Conservation (phyloP, 352 stramenopile genomes). For the Phytophthora podocarpi region DNA sequence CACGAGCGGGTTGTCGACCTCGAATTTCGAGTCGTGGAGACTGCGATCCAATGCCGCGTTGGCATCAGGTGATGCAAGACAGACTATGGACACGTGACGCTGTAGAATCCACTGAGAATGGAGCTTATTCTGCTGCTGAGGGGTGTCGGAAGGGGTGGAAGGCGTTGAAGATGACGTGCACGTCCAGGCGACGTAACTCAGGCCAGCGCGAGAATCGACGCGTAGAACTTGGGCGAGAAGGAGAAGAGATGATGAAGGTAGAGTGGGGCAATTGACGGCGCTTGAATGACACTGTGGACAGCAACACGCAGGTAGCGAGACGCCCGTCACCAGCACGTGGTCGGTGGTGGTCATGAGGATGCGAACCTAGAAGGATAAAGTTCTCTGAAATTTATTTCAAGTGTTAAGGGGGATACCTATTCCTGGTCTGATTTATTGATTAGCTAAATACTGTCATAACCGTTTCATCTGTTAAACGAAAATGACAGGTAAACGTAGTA, state of each 20-base stretch:
- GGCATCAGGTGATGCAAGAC: slow-evolving; percentile 11
- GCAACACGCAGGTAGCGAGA: slow-evolving; percentile 30
- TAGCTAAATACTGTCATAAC: no score
- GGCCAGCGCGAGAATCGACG: slow-evolving; percentile 13
- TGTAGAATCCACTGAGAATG: slow-evolving; percentile 37
- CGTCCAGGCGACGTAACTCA: slow-evolving; percentile 33
- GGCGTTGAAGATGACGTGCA: slow-evolving; percentile 11
- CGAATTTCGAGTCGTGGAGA: slow-evolving; percentile 17
- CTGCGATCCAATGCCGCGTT: slow-evolving; percentile 16
- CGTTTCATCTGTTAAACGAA: no score
- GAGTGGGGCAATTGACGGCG: neutral
- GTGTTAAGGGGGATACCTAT: no score
- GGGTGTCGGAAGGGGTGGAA: neutral
- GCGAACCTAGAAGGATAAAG: slow-evolving; percentile 1
- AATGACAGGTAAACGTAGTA: no score
- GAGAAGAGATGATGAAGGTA: slow-evolving; percentile 10
- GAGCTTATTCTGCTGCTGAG: neutral
- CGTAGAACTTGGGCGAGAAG: slow-evolving; percentile 20
- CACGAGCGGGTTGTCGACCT: slow-evolving; percentile 26
- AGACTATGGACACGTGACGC: slow-evolving; percentile 5
- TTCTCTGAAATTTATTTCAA: no score
- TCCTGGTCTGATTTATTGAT: no score
- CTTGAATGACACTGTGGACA: neutral
- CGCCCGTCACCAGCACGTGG: slow-evolving; percentile 26
- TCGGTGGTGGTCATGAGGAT: slow-evolving; percentile 13